These are phyloP conservation scores for Bullera alba DNA, from an alignment of 768 basidiomycete genomes.

Conservation along the genomic window DNA sequence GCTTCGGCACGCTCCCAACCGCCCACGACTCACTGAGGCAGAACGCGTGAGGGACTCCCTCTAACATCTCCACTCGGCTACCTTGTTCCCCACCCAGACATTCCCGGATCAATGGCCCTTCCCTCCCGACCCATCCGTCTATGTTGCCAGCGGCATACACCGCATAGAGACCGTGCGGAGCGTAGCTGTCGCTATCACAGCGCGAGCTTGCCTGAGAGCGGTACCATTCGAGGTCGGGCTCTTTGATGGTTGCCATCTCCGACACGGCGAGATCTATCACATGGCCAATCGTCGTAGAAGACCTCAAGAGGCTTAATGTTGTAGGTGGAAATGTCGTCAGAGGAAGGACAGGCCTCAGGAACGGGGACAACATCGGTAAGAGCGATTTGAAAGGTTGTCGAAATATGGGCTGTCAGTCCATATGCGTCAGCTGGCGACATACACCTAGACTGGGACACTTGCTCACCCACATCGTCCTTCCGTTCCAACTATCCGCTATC, in stretches of 20 bases:
- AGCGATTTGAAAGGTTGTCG: slow-evolving; percentile 49
- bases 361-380: slow-evolving; percentile 47
- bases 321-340: slow-evolving; percentile 46
- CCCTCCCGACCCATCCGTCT: slow-evolving; percentile 65
- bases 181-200: slow-evolving; percentile 6
- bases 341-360: slow-evolving; percentile 51
- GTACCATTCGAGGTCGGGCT: slow-evolving; percentile 52
- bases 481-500: slow-evolving; percentile 62
- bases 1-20: neutral
- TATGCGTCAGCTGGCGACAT: neutral
- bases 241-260: slow-evolving; percentile 60
- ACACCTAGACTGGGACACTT: neutral
- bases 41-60: slow-evolving; percentile 63
- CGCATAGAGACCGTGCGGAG: slow-evolving; percentile 49
- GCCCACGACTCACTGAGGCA: slow-evolving; percentile 57
- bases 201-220: slow-evolving; percentile 24
- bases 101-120: slow-evolving; percentile 51
- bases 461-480: slow-evolving; percentile 55
- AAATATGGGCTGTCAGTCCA: slow-evolving; percentile 50
- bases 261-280: slow-evolving; percentile 59
- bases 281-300: slow-evolving; percentile 54
- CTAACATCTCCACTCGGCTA: slow-evolving; percentile 50
- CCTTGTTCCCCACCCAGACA: slow-evolving; percentile 46
- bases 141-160: slow-evolving; percentile 54
- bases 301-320: slow-evolving; percentile 51